These are phyloP conservation scores for Pinus taeda DNA, from an alignment of 75 land plant genomes.

Conservation along the genomic window DNA sequence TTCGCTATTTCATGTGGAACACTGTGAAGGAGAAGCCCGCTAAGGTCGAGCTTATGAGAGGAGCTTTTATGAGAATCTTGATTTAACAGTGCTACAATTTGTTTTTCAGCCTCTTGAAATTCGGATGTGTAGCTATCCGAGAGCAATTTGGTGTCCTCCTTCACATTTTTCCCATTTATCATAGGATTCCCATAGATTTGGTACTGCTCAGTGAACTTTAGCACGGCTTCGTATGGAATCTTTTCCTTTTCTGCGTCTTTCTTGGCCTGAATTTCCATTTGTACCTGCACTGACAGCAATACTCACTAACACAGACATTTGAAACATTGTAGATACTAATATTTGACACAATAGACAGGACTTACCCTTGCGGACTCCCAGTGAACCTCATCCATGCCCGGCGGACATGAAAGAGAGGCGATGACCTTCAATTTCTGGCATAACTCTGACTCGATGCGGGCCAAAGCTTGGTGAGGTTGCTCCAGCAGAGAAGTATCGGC, in stretches of 20 bases:
- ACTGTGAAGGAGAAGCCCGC: conserved; percentile 31
- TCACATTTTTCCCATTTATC: neutral
- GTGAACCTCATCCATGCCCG: too few relatives aligned
- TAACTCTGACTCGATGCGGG: too few relatives aligned
- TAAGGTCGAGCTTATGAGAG: conserved; percentile 36
- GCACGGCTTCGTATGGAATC: neutral
- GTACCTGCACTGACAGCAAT: neutral
- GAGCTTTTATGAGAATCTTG: neutral
- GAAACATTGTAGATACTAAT: too few relatives aligned
- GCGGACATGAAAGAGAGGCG: too few relatives aligned
- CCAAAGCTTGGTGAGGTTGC: too few relatives aligned
- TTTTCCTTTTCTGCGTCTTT: neutral
- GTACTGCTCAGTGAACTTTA: neutral
- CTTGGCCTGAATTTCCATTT: neutral
- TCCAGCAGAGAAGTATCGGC: too few relatives aligned
- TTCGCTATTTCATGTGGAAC: conserved; percentile 27
- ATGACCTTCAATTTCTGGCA: too few relatives aligned
- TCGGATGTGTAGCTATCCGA: too few relatives aligned
- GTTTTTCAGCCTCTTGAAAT: neutral
- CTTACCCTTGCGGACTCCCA: too few relatives aligned
- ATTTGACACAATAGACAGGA: too few relatives aligned
- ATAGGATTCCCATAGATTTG: neutral
- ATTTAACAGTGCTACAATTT: neutral
- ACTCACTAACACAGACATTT: too few relatives aligned
- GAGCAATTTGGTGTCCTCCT: neutral